Evolutionary conservation across 305 asterid genomes (phyloP).

Genomic region (Plantago coronopus): DNA sequence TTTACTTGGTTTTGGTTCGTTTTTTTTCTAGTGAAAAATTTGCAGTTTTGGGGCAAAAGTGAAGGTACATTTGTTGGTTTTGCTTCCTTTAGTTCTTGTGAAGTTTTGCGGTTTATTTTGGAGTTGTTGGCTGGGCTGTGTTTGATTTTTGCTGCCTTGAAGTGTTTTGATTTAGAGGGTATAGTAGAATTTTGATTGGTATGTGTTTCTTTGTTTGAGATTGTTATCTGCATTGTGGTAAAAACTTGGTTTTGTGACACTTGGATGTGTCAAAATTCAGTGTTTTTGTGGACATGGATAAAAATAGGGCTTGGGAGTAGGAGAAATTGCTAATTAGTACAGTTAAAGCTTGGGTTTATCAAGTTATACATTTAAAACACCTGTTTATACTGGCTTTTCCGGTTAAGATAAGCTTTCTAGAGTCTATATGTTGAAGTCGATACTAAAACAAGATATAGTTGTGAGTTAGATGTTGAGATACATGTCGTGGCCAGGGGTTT

Average conservation of each 20-base stretch:
- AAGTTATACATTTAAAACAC: too few relatives aligned
- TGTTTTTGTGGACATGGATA: too few relatives aligned
- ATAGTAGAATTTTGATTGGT: not conserved
- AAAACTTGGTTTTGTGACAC: not conserved
- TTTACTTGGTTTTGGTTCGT: not conserved
- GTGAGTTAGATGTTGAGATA: too few relatives aligned
- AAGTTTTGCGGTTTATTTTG: not conserved
- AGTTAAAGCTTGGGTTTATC: too few relatives aligned
- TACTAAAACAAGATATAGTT: too few relatives aligned
- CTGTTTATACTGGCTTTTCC: too few relatives aligned
- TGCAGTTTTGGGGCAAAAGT: slow-evolving; percentile 35
- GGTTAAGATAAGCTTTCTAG: too few relatives aligned
- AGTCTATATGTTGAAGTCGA: too few relatives aligned
- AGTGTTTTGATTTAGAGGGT: not conserved
- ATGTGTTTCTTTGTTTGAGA: not conserved
- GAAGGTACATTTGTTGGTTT: slow-evolving; percentile 30
- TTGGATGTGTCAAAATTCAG: not conserved
- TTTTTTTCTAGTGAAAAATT: not conserved
- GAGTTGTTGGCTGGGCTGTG: not conserved
- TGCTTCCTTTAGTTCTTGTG: not conserved
- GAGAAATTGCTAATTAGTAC: too few relatives aligned
- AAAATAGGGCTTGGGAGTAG: too few relatives aligned
- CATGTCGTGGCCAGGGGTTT: too few relatives aligned
- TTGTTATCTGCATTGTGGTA: not conserved
- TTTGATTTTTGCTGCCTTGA: not conserved